Percentiles rank a stretch among this genome's conserved stretches.
These are phyloP conservation scores for Crotalaria pallida DNA, from an alignment of 306 rosid species.

Conservation along the genomic window DNA sequence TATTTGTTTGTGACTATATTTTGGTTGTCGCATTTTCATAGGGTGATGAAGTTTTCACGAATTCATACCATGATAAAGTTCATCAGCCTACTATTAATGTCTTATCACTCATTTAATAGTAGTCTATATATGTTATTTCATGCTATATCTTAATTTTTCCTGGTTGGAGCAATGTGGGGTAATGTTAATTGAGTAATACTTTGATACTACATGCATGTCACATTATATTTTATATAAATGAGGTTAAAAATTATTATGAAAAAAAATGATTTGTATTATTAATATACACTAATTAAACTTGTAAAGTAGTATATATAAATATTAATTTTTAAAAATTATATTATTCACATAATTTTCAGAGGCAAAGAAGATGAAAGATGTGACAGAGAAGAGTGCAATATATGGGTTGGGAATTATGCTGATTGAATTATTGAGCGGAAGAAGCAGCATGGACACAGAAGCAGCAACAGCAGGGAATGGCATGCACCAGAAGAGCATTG, in stretches of 20 bases:
- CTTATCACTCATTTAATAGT: not conserved
- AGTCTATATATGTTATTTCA: not conserved
- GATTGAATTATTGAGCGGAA: conserved; percentile 77
- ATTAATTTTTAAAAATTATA: no score
- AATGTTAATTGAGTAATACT: not conserved
- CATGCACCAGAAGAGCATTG: conserved; percentile 34
- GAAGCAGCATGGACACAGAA: conserved; percentile 52
- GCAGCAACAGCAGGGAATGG: conserved; percentile 35
- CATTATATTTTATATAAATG: no score
- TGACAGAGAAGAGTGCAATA: conserved; percentile 60
- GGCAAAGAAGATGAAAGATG: conserved; percentile 28
- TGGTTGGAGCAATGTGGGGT: not conserved
- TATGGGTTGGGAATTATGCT: conserved; percentile 66
- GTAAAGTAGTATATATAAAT: no score
- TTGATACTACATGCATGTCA: no score
- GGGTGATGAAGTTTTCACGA: not conserved
- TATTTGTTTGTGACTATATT: not conserved
- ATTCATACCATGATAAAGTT: not conserved
- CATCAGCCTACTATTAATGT: not conserved
- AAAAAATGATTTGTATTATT: no score
- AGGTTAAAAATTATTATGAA: no score
- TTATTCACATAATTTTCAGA: conserved; percentile 39
- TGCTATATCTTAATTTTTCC: not conserved
- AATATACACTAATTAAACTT: no score
- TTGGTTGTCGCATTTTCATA: not conserved